These are phyloP conservation scores for Plasmodium chabaudi DNA, from an alignment of 169 alveolate genomes.

Conservation along the genomic window DNA sequence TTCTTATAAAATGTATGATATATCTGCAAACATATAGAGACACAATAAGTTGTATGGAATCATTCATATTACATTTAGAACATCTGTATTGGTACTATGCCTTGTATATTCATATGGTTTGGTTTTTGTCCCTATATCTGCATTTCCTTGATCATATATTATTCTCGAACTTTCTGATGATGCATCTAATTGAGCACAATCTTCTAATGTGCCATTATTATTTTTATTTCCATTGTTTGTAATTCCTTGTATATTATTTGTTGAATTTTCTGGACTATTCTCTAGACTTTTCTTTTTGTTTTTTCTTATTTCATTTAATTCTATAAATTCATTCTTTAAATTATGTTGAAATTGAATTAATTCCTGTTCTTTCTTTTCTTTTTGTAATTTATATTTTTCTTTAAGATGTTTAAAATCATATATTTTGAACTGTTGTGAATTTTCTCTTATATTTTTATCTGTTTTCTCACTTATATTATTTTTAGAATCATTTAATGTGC, in stretches of 20 bases:
- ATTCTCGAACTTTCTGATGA: neutral
- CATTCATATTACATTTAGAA: neutral
- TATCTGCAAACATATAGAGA: neutral
- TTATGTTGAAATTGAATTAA: constrained; percentile 33
- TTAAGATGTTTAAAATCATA: constrained; percentile 24
- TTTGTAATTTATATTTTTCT: constrained; percentile 51
- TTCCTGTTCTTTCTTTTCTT: constrained; percentile 49
- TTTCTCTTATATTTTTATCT: neutral
- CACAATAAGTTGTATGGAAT: neutral
- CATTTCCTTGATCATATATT: neutral
- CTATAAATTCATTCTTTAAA: constrained; percentile 45
- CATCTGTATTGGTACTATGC: constrained; percentile 9
- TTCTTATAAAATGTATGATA: neutral
- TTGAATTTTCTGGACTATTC: constrained; percentile 1
- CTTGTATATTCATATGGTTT: constrained; percentile 6
- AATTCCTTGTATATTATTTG: neutral
- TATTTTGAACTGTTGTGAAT: neutral
- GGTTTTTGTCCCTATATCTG: neutral
- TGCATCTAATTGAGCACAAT: neutral
- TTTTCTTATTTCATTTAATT: constrained; percentile 30
- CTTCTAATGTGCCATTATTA: constrained; percentile 1
- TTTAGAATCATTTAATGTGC: constrained; percentile 7
- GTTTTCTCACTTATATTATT: neutral
- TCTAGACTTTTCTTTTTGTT: constrained; percentile 28
- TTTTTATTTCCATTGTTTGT: neutral